These are phyloP conservation scores for Triticum monococcum DNA, from an alignment of 176 grass and related monocot species.

Conservation along the genomic window DNA sequence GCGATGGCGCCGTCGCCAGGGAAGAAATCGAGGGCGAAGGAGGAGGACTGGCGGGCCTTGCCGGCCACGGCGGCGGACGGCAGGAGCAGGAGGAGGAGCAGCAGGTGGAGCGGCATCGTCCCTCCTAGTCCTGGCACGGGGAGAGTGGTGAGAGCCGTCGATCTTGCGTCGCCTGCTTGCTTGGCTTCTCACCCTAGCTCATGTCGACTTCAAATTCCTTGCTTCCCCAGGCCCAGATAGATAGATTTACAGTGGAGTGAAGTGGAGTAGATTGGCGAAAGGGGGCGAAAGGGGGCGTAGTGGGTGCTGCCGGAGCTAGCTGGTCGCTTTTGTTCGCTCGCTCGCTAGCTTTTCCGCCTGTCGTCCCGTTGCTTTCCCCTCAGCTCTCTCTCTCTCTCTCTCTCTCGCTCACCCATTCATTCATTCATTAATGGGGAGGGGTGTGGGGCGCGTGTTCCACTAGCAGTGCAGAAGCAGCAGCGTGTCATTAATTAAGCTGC, in stretches of 20 bases:
- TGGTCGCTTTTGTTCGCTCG: constrained; percentile 1
- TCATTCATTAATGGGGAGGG: not conserved
- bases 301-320: constrained; percentile 6
- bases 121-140: not conserved
- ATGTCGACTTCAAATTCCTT: not conserved
- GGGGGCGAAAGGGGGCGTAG: not conserved
- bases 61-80: not conserved
- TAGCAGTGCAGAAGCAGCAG: not conserved
- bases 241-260: constrained; percentile 5
- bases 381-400: not conserved
- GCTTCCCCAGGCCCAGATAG: not conserved
- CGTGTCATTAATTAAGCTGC: not conserved
- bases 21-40: constrained; percentile 65
- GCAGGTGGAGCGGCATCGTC: not conserved
- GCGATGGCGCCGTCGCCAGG: constrained; percentile 39
- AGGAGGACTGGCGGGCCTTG: not conserved
- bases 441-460: not conserved
- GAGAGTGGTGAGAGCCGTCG: not conserved
- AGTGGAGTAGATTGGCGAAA: not conserved
- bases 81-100: not conserved
- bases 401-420: constrained; percentile 12
- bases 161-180: not conserved
- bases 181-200: not conserved
- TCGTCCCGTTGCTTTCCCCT: not conserved
- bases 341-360: not conserved